Conservation (phyloP, 805 yeast genomes). For the Candida corydali region DNA sequence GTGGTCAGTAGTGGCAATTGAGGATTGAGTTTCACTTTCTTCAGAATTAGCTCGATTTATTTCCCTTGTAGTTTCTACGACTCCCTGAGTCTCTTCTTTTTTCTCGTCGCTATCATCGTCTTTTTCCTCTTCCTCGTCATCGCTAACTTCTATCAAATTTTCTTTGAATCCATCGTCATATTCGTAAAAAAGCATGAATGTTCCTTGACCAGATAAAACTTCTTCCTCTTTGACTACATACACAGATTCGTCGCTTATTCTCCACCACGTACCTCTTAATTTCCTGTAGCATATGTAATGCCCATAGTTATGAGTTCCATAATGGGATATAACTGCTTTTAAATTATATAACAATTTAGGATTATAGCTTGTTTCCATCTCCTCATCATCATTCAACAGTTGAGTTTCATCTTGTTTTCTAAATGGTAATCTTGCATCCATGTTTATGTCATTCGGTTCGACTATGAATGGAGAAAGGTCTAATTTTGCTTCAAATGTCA, state of each 20-base stretch:
- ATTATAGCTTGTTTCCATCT: conserved; percentile 9
- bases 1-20: neutral
- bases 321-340: conserved; percentile 86
- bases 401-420: conserved; percentile 50
- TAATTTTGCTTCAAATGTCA: conserved; percentile 67
- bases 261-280: conserved; percentile 88
- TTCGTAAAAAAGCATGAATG: conserved; percentile 91
- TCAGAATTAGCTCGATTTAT: conserved; percentile 3
- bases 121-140: conserved; percentile 16
- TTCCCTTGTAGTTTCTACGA: neutral
- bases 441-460: conserved; percentile 62
- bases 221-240: conserved; percentile 76
- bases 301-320: conserved; percentile 96
- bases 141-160: conserved; percentile 15
- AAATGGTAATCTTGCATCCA: conserved; percentile 77
- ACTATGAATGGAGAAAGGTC: conserved; percentile 70
- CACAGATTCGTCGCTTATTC: conserved; percentile 87
- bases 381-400: neutral
- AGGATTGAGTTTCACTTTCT: neutral
- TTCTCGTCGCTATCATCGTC: conserved; percentile 11
- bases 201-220: conserved; percentile 78
- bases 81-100: conserved; percentile 4
- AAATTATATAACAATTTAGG: conserved; percentile 60
- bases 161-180: conserved; percentile 25
- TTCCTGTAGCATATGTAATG: conserved; percentile 89